Conservation (phyloP, 2,329 filamentous ascomycete species). For the Aplosporella prunicola region DNA sequence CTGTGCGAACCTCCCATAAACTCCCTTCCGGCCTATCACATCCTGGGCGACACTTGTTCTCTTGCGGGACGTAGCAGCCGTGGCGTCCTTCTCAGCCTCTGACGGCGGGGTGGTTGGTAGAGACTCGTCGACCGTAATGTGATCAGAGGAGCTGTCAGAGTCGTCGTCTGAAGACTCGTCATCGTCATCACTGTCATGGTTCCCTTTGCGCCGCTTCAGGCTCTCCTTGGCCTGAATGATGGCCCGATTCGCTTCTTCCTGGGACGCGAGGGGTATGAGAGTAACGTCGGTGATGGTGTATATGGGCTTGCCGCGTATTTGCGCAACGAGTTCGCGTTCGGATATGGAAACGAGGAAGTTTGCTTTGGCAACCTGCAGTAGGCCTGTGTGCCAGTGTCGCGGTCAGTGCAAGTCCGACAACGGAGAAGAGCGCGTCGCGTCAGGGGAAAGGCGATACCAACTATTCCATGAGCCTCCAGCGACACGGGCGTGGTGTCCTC, state of each 20-base stretch:
- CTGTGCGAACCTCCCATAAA: constrained; percentile 81
- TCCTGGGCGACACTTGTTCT: constrained; percentile 66
- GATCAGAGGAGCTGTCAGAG: constrained; percentile 25
- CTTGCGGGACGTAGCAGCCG: constrained; percentile 17
- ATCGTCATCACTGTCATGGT: constrained; percentile 21
- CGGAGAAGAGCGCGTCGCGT: constrained; percentile 1
- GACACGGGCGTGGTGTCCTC: constrained; percentile 29
- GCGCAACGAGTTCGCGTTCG: constrained; percentile 76
- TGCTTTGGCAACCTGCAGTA: constrained; percentile 71
- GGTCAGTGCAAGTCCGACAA: too few species aligned
- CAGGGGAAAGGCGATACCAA: too few species aligned
- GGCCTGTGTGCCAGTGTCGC: too few species aligned
- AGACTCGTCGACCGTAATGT: constrained; percentile 24
- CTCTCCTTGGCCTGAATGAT: constrained; percentile 52
- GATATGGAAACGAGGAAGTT: constrained; percentile 84
- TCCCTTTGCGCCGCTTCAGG: constrained; percentile 28
- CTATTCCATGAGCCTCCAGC: constrained; percentile 43
- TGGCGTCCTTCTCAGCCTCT: constrained; percentile 23
- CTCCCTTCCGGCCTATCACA: constrained; percentile 72
- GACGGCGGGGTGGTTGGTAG: constrained; percentile 23
- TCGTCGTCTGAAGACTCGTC: constrained; percentile 19
- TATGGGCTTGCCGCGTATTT: constrained; percentile 69
- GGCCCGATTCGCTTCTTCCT: constrained; percentile 61
- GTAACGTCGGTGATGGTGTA: constrained; percentile 85
- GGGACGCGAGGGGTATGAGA: constrained; percentile 76